These are phyloP conservation scores for Cryomyces antarcticus DNA, from an alignment of 495 filamentous ascomycete species.

Conservation along the genomic window DNA sequence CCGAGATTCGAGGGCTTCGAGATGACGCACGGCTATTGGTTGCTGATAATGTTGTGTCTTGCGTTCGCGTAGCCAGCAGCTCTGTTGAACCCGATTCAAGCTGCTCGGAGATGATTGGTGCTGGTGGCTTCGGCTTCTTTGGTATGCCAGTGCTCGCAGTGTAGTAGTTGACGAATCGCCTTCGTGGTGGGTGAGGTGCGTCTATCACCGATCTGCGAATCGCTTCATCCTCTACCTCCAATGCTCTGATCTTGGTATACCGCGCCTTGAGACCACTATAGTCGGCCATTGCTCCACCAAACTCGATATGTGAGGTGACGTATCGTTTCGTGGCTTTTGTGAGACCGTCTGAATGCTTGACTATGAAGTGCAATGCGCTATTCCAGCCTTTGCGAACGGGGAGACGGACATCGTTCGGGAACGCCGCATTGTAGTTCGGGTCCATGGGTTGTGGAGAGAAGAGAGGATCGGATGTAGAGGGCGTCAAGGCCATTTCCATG, in stretches of 20 bases:
- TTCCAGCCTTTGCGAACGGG: conserved; percentile 42
- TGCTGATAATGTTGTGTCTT: conserved; percentile 5
- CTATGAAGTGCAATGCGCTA: conserved; percentile 54
- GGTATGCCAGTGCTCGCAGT: conserved; percentile 56
- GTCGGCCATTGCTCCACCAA: conserved; percentile 64
- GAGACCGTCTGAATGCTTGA: conserved; percentile 54
- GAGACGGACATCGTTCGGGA: conserved; percentile 48
- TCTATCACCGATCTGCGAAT: conserved; percentile 8
- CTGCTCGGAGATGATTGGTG: not conserved
- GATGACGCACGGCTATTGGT: not conserved
- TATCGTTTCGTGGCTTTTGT: conserved; percentile 48
- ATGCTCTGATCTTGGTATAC: conserved; percentile 39
- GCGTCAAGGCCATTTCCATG: not conserved
- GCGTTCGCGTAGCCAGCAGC: not conserved
- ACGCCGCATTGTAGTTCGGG: conserved; percentile 52
- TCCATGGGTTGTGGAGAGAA: conserved; percentile 18
- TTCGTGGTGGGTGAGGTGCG: conserved; percentile 15
- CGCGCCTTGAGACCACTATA: conserved; percentile 45
- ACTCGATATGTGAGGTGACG: conserved; percentile 62
- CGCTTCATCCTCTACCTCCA: conserved; percentile 47
- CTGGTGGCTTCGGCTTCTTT: conserved; percentile 23
- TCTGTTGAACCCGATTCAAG: conserved; percentile 1
- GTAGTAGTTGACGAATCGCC: conserved; percentile 81
- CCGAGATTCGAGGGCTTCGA: conserved; percentile 22
- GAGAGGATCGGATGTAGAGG: not conserved